Base-by-base conservation (phyloP, 176 grass and related monocot genomes). In the sorghum (Sorghum bicolor) region DNA sequence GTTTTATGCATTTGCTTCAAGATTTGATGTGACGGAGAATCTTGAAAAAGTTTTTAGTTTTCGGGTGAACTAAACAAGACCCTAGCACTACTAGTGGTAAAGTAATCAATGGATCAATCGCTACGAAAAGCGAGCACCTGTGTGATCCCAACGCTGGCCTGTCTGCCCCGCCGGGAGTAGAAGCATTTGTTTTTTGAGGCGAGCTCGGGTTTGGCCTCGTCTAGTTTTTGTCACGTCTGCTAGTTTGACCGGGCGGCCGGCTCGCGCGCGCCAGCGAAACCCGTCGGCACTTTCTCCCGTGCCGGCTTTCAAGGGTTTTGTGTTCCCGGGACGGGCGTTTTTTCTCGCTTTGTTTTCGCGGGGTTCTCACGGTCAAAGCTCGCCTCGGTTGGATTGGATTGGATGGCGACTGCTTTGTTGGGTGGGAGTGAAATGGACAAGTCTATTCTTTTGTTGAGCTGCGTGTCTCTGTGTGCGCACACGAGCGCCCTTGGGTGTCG, bases 281-380 rank as follows among this genome's bases (percentile, higher is more conserved):
- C 63, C 85, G 92, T 68, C 82, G 88, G 86, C 88, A 83, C 85
- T 91, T 74, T 80, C 89, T 84, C 91, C 91, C 69, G 57, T 88
- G 66, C 80, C 71, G 85, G 85, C 87, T 81, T 87, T 53, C 52
- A 13, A 17, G 78, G 72, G 39, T 14, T 70, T 72, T 47, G 55
- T 82, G 83, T 78, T 64, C 78, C 83, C 83, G 53, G 72, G 87
- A 39, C 41, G 62, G 62, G 5, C 26, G 34, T 10, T 15, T 10
- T 12, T 45, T 4, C 10, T 32, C 0, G 26, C 25, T 37, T 32
- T 48, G 8, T 20, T 68, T 74, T 43, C 47, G 62, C 19, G 41
- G 41, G 37, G 10, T 41, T 30, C 20, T 17, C 64, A 8, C 20
- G 71, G 82, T 82, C 83, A 86, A 72, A 82, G 65, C 8, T 31